Evolutionary conservation across 1,284 basidiomycete species (phyloP), one percentile per base, ranked within the genome.

Genomic region (Mycena sp.): DNA sequence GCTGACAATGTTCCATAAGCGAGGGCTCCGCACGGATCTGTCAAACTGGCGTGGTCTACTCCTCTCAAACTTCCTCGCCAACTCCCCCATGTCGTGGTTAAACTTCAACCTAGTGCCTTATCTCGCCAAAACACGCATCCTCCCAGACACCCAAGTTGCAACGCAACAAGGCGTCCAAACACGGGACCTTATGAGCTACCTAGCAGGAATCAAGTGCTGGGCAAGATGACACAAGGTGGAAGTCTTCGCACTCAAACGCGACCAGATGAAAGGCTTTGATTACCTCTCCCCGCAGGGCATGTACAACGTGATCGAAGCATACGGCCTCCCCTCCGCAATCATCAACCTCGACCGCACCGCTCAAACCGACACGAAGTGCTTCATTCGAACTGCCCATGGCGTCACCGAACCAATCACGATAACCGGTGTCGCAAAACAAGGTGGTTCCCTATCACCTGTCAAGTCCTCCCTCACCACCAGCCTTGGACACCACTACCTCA

Each of bases 221-320:
- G 53, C 69, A 0, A 23, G 32, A n/a, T 41, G 65, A 6, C 41
- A 56, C 12, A 49, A 62, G 9, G 37, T 23, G 19, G 45, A 60
- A 0, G 49, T 70, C 0, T 67, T 57, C 26, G 57, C 38, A 1
- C n/a, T 43, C 2, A n/a, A n/a, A n/a, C n/a, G n/a, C n/a, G n/a
- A n/a, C n/a, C n/a, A n/a, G n/a, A n/a, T n/a, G n/a, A n/a, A 32
- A 50, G 73, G 74, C 0, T 77, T 76, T 54, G 77, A 80, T 56
- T 63, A 68, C 5, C 67, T 80, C 0, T 43, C 61, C 12, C 73
- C 75, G 0, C 28, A 72, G 40, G 77, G 77, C 0, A 75, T 77
- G 55, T 74, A 77, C 45, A 76, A 80, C 54, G 75, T 76, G 1
- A 38, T 77, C 6, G 10, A 32, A 0, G 77, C 77, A 0, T 78